Evolutionary conservation across 345 rosid genomes (phyloP).

Genomic region (Erodium maritimum): DNA sequence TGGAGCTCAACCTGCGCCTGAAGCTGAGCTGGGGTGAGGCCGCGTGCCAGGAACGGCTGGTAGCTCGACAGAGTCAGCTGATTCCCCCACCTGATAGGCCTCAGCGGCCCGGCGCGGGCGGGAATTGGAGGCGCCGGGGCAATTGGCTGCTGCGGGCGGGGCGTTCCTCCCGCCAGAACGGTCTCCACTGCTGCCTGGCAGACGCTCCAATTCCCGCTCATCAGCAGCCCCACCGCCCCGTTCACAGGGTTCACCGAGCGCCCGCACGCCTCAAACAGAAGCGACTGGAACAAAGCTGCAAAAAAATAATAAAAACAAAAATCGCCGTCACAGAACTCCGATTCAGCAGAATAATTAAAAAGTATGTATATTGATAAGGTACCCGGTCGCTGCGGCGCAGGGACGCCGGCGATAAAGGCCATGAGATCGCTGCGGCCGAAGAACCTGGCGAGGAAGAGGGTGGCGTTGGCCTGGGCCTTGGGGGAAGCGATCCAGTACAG

Average conservation of each 20-base stretch:
- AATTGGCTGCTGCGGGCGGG: constrained; percentile 25
- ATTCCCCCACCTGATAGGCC: too few relatives aligned
- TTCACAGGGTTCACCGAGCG: constrained; percentile 50
- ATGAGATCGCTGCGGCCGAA: constrained; percentile 87
- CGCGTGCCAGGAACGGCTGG: too few relatives aligned
- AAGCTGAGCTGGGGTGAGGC: too few relatives aligned
- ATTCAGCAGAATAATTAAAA: not conserved
- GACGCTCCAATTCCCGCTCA: constrained; percentile 48
- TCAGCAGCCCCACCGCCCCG: constrained; percentile 48
- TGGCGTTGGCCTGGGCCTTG: constrained; percentile 74
- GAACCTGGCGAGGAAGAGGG: constrained; percentile 78
- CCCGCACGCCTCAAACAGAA: constrained; percentile 54
- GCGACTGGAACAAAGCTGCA: constrained; percentile 45
- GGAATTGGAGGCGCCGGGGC: not conserved
- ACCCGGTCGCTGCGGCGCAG: constrained; percentile 48
- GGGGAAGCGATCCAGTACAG: constrained; percentile 46
- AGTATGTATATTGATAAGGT: not conserved
- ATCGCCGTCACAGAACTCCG: too few relatives aligned
- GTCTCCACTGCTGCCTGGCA: constrained; percentile 45
- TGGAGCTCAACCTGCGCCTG: too few relatives aligned
- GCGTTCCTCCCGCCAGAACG: constrained; percentile 33
- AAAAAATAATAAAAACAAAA: not conserved
- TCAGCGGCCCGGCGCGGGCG: too few relatives aligned
- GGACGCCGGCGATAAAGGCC: constrained; percentile 57
- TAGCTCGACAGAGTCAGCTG: too few relatives aligned